Conservation (phyloP, 495 filamentous ascomycete species). For the Tuber magnatum region DNA sequence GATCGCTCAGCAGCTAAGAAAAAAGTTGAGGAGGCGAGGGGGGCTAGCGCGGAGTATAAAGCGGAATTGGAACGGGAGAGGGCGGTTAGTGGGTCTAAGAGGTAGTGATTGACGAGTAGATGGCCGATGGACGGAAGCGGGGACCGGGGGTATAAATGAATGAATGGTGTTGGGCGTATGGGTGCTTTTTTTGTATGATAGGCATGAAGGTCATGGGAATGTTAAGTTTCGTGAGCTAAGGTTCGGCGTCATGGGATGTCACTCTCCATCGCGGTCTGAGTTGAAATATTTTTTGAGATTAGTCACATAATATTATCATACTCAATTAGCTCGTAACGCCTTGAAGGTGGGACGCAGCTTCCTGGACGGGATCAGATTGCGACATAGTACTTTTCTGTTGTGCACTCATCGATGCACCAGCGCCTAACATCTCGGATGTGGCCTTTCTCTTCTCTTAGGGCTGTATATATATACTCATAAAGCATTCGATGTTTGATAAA, state of each 20-base stretch:
- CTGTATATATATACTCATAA: no score
- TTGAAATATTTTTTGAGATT: not conserved
- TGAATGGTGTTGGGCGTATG: constrained; percentile 3
- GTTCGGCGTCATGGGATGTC: constrained; percentile 4
- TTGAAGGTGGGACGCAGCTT: no score
- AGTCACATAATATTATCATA: no score
- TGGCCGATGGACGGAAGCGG: not conserved
- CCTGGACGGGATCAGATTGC: no score
- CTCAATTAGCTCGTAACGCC: no score
- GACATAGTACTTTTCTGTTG: no score
- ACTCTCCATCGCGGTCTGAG: not conserved
- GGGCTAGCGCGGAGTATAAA: constrained; percentile 67
- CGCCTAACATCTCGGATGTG: no score
- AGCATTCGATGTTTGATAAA: no score
- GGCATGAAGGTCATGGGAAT: not conserved
- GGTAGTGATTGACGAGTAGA: not conserved
- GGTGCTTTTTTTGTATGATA: constrained; percentile 3
- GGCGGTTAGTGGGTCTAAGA: constrained; percentile 21
- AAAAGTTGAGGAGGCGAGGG: constrained; percentile 73
- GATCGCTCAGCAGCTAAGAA: constrained; percentile 77
- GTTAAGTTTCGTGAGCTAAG: not conserved
- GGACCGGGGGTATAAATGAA: not conserved
- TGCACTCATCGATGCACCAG: no score
- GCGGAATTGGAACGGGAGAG: constrained; percentile 62
- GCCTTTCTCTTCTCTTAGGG: no score